Percentiles rank a stretch among this genome's conserved stretches.
Conservation (phyloP, 2,329 filamentous ascomycete species). For the Neonectria neomacrospora region DNA sequence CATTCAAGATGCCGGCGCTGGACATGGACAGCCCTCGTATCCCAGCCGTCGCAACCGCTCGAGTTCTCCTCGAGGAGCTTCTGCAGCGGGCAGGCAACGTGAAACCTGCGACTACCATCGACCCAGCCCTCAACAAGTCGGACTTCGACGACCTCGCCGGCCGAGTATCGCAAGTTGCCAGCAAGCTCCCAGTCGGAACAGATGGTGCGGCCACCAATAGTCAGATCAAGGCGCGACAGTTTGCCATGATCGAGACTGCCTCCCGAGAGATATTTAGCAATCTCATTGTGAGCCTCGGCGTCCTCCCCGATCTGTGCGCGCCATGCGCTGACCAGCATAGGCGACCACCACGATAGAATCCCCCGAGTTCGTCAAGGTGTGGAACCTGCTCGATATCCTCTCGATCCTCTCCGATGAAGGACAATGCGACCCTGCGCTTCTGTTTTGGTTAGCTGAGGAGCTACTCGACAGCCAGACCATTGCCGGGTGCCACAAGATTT, state of each 20-base stretch:
- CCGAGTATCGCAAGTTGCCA: conserved; percentile 54
- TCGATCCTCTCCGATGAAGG: conserved; percentile 86
- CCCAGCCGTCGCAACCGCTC: conserved; percentile 64
- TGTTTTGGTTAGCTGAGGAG: conserved; percentile 94
- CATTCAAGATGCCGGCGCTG: conserved; percentile 61
- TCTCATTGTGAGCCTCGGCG: conserved; percentile 71
- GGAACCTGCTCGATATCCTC: conserved; percentile 95
- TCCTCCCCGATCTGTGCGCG: conserved; percentile 20
- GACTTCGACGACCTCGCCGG: conserved; percentile 66
- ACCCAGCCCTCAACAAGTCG: conserved; percentile 78
- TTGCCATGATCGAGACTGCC: conserved; percentile 83
- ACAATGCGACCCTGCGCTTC: conserved; percentile 79
- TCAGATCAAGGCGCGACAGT: conserved; percentile 60
- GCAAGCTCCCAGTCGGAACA: conserved; percentile 41
- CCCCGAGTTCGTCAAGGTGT: conserved; percentile 82
- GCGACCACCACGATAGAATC: conserved; percentile 80
- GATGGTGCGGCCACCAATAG: conserved; percentile 54
- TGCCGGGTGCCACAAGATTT: conserved; percentile 87
- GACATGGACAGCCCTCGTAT: conserved; percentile 60
- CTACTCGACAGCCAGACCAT: conserved; percentile 96
- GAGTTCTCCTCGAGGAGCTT: conserved; percentile 64
- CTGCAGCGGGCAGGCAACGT: conserved; percentile 67
- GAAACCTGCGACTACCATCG: conserved; percentile 71
- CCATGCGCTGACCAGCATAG: conserved; percentile 58
- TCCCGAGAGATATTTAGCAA: conserved; percentile 83